Conservation (phyloP, 108 stramenopile genomes). For the Pseudonitzschia pungens region DNA sequence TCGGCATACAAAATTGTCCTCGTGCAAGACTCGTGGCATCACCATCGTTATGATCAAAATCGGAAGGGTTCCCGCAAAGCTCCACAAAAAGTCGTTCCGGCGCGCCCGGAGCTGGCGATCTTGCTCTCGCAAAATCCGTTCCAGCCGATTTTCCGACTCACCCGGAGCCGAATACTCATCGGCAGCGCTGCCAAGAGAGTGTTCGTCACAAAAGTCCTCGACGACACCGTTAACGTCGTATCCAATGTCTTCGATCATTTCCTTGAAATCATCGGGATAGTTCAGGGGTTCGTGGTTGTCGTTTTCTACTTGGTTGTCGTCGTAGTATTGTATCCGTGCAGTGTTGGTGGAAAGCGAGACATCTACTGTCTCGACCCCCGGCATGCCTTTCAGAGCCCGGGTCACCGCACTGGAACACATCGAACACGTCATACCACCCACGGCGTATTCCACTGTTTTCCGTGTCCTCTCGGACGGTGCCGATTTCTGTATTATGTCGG, state of each 20-base stretch:
- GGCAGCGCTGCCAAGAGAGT: neutral
- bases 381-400: constrained; percentile 20
- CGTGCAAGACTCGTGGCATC: constrained; percentile 29
- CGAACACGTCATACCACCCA: constrained; percentile 32
- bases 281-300: constrained; percentile 10
- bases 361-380: constrained; percentile 27
- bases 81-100: constrained; percentile 37
- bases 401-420: constrained; percentile 30
- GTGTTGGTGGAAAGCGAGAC: constrained; percentile 39
- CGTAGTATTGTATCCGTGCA: constrained; percentile 28
- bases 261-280: constrained; percentile 25
- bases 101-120: constrained; percentile 29
- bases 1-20: constrained; percentile 1
- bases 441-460: constrained; percentile 29
- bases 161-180: neutral
- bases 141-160: constrained; percentile 36
- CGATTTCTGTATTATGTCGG: neutral
- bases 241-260: constrained; percentile 45
- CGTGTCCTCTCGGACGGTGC: neutral
- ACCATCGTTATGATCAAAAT: constrained; percentile 51
- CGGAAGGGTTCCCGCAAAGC: constrained; percentile 42
- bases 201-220: neutral
- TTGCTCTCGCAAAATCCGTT: constrained; percentile 38
- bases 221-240: constrained; percentile 36
- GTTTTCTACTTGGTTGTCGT: constrained; percentile 1